phyloP scores from a whole-genome alignment of 73 alveolate genomes.

The Paramecium sonneborni region DNA sequence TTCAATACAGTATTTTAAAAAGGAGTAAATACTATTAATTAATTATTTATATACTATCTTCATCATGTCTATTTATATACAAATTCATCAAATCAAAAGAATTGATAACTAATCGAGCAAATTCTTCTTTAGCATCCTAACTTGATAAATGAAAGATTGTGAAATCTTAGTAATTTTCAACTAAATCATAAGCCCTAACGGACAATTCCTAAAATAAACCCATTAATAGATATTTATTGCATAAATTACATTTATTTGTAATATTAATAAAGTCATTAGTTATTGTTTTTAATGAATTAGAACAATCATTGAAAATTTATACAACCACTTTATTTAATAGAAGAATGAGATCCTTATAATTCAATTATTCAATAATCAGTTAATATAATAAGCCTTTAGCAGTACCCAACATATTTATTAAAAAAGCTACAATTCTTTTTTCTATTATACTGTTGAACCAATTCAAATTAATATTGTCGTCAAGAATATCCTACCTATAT shows the following conservation, averaged over 20 bases:
- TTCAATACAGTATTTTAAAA: not conserved
- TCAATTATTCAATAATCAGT: not conserved
- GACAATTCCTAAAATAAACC: conserved; percentile 43
- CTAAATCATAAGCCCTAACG: conserved; percentile 38
- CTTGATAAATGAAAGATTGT: not conserved
- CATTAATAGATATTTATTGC: conserved; percentile 4
- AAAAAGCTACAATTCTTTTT: not conserved
- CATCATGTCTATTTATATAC: not conserved
- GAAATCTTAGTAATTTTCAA: not conserved
- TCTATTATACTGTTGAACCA: not conserved
- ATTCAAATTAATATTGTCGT: conserved; percentile 13
- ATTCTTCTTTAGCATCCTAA: not conserved
- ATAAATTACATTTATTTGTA: not conserved
- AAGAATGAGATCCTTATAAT: not conserved
- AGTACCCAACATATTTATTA: not conserved
- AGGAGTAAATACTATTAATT: not conserved
- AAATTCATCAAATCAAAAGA: not conserved
- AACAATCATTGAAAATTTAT: not conserved
- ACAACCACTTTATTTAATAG: not conserved
- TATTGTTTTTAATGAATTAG: not conserved
- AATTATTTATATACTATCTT: not conserved
- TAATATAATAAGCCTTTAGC: conserved; percentile 27
- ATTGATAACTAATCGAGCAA: conserved; percentile 33
- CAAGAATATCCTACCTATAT: not conserved
- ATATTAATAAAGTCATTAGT: not conserved